Evolutionary conservation across 345 rosid genomes (phyloP).

Genomic region (Lenwebbia sp.): DNA sequence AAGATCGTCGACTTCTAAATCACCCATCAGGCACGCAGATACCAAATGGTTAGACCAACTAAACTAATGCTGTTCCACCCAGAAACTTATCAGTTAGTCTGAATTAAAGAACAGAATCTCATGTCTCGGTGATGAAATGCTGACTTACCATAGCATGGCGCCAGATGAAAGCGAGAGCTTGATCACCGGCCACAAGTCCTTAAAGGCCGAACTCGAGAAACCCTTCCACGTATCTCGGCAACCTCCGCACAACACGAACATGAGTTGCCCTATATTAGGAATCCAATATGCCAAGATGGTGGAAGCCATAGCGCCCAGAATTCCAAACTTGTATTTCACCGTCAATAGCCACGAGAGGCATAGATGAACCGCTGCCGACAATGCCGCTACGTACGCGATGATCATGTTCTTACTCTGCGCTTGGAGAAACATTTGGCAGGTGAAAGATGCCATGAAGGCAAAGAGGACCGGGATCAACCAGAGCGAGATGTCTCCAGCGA

Average conservation of each 20-base stretch:
- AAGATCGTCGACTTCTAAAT: background rate
- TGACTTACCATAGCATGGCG: conserved; percentile 63
- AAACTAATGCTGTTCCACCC: background rate
- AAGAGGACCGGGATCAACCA: conserved; percentile 50
- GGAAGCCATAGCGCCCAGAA: conserved; percentile 53
- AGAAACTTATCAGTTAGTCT: background rate
- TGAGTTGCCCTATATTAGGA: conserved; percentile 63
- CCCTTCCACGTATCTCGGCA: conserved; percentile 76
- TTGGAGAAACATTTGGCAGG: conserved; percentile 82
- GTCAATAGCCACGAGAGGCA: conserved; percentile 63
- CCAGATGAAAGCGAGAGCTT: conserved; percentile 78
- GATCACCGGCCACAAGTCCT: conserved; percentile 54
- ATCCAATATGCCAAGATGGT: conserved; percentile 69
- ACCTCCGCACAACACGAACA: conserved; percentile 52
- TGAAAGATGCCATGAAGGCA: conserved; percentile 30
- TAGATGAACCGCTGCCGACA: conserved; percentile 29
- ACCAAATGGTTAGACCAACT: background rate
- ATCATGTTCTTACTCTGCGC: conserved; percentile 77
- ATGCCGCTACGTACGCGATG: conserved; percentile 53
- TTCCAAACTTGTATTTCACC: conserved; percentile 36
- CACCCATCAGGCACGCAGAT: background rate
- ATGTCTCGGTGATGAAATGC: background rate
- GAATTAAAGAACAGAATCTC: background rate
- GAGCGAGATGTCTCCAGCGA: conserved; percentile 32
- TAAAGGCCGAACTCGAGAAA: conserved; percentile 52